Percentiles rank a stretch among this genome's conserved stretches.
These are phyloP conservation scores for Ceratobasidium sp. DNA, from an alignment of 1,284 basidiomycete species.

Conservation along the genomic window DNA sequence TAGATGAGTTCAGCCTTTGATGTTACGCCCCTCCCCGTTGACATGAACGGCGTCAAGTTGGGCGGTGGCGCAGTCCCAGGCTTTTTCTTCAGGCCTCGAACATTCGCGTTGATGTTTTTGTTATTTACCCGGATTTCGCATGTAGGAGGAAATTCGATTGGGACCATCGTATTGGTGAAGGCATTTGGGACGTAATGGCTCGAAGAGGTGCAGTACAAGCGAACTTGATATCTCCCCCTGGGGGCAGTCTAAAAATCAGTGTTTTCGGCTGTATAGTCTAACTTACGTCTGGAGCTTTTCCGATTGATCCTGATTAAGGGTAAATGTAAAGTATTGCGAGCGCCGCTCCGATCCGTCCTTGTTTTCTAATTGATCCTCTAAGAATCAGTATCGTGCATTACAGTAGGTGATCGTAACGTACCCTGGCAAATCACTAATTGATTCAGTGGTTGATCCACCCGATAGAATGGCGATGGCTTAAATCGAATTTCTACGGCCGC, in stretches of 20 bases:
- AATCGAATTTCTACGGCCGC: slow-evolving; percentile 68
- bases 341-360: slow-evolving; percentile 75
- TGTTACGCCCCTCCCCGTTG: slow-evolving; percentile 54
- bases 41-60: slow-evolving; percentile 71
- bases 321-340: slow-evolving; percentile 65
- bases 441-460: slow-evolving; percentile 68
- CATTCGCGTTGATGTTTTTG: slow-evolving; percentile 71
- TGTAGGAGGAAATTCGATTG: slow-evolving; percentile 89
- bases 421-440: slow-evolving; percentile 74
- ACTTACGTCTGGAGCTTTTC: slow-evolving; percentile 63
- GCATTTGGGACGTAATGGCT: slow-evolving; percentile 68
- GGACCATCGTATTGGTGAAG: slow-evolving; percentile 53
- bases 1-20: slow-evolving; percentile 88
- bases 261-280: slow-evolving; percentile 47
- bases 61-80: slow-evolving; percentile 95
- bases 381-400: not conserved
- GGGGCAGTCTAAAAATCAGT: slow-evolving; percentile 32
- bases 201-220: slow-evolving; percentile 91
- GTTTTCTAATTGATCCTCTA: slow-evolving; percentile 61
- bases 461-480: slow-evolving; percentile 79
- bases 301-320: slow-evolving; percentile 66
- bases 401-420: slow-evolving; percentile 46
- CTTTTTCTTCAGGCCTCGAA: slow-evolving; percentile 94
- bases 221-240: slow-evolving; percentile 78
- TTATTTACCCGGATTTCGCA: slow-evolving; percentile 90